Evolutionary conservation across 495 filamentous ascomycete genomes (phyloP), one percentile per base, ranked within the genome.

Genomic region (Penicillium taxi): DNA sequence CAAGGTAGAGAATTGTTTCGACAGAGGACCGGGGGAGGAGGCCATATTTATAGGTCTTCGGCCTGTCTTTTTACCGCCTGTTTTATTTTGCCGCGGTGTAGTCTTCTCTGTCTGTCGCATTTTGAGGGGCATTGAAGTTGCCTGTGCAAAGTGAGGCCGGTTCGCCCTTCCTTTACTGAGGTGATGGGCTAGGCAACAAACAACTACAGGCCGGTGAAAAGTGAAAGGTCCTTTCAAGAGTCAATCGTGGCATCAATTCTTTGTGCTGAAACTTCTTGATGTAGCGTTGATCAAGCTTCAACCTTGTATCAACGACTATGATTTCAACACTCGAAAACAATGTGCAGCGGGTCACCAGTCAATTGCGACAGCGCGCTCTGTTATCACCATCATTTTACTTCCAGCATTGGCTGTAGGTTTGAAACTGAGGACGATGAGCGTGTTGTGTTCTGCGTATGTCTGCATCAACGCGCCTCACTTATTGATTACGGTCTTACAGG

Each of bases 31-130:
- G 21, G 12, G n/a, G 11, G 11, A 28, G 23, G 33, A 25, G 33
- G 21, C 33, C 33, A 16, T 13, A 35, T 35, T 35, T 35, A 35
- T 35, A 35, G 33, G 32, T 35, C 14, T 35, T 35, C n/a, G 21
- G 6, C 33, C 26, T 13, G 33, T 26, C 21, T 25, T 26, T 7
- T 35, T 14, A 26, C 21, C 33, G 21, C 33, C 14, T 35, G 33
- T 14, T 26, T 35, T 16, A 26, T 6, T 14, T 26, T 25, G 20
- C 33, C 20, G 9, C 20, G 2, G 33, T 26, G 21, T 15, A 16
- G 33, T 25, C 4, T 34, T 21, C 7, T 26, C 21, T 25, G 33
- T 14, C 33, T 35, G 12, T n/a, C n/a, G n/a, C n/a, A n/a, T n/a
- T n/a, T n/a, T n/a, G n/a, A n/a, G n/a, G 28, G 33, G 20, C 33